These are phyloP conservation scores for Prunus kanzakura DNA, from an alignment of 306 rosid genomes.

Conservation along the genomic window DNA sequence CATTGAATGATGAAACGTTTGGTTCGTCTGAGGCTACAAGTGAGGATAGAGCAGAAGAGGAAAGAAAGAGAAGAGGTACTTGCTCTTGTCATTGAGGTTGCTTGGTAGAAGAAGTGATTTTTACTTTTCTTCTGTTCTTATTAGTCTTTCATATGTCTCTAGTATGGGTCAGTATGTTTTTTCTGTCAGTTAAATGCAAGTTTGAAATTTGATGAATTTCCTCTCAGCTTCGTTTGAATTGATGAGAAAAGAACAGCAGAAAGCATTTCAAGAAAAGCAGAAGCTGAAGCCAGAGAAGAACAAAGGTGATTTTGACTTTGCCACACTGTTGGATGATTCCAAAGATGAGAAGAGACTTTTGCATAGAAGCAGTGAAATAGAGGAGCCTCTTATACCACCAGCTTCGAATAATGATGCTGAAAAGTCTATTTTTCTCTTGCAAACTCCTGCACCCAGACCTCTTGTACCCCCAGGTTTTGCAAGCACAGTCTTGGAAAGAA, in stretches of 20 bases:
- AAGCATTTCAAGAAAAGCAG: slow-evolving; percentile 64
- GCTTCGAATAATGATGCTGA: slow-evolving; percentile 54
- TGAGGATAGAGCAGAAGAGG: slow-evolving; percentile 92
- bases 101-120: neutral
- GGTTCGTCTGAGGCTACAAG: slow-evolving; percentile 71
- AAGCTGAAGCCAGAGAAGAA: slow-evolving; percentile 56
- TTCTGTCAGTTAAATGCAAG: slow-evolving; percentile 10
- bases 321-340: slow-evolving; percentile 45
- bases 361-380: slow-evolving; percentile 45
- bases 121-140: slow-evolving; percentile 9
- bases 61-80: slow-evolving; percentile 94
- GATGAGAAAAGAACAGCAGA: slow-evolving; percentile 96
- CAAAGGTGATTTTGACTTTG: slow-evolving; percentile 52
- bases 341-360: slow-evolving; percentile 44
- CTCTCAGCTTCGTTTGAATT: slow-evolving; percentile 75
- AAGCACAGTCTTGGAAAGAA: slow-evolving; percentile 54
- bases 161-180: slow-evolving; percentile 14
- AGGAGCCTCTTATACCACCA: slow-evolving; percentile 35
- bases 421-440: slow-evolving; percentile 47
- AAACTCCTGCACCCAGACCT: slow-evolving; percentile 70
- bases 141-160: slow-evolving; percentile 14
- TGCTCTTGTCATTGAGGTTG: slow-evolving; percentile 16
- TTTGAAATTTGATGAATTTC: slow-evolving; percentile 30
- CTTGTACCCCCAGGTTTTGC: slow-evolving; percentile 95
- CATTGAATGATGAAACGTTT: slow-evolving; percentile 79